These are phyloP conservation scores for Orychophragmus violaceus DNA, from an alignment of 345 rosid species.

Conservation along the genomic window DNA sequence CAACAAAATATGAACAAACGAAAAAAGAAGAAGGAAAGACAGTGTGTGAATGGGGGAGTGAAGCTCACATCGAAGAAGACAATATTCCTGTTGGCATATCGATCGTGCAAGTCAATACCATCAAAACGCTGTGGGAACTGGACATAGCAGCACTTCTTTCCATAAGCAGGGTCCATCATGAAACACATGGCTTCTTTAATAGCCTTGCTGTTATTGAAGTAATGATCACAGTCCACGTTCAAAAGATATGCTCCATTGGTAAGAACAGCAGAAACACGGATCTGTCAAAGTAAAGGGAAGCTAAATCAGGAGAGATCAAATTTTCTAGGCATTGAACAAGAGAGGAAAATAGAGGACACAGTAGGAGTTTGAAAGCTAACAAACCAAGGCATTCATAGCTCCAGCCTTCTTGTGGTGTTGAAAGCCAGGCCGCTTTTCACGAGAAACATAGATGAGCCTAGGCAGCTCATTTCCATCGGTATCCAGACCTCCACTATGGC, in stretches of 20 bases:
- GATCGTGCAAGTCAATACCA: conserved; percentile 94
- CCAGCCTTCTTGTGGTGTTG: conserved; percentile 99
- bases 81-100: conserved; percentile 95
- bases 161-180: conserved; percentile 85
- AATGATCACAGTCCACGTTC: conserved; percentile 99
- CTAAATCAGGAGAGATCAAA: not conserved
- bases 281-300: conserved; percentile 39
- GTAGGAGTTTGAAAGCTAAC: conserved; percentile 25
- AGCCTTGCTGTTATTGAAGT: conserved; percentile 97
- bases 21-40: too few relatives aligned
- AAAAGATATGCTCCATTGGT: conserved; percentile 96
- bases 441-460: conserved; percentile 96
- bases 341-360: too few relatives aligned
- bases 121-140: conserved; percentile 99
- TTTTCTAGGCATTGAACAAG: not conserved
- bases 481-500: conserved; percentile 93
- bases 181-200: conserved; percentile 98
- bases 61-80: conserved; percentile 91
- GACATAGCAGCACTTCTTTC: conserved; percentile 92
- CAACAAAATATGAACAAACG: not conserved
- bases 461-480: conserved; percentile 97
- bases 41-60: not conserved
- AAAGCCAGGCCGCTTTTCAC: conserved; percentile 98
- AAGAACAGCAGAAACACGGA: conserved; percentile 95
- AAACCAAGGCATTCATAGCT: conserved; percentile 98